Base-by-base conservation (phyloP, 352 stramenopile genomes). In the Phytophthora tubulina region DNA sequence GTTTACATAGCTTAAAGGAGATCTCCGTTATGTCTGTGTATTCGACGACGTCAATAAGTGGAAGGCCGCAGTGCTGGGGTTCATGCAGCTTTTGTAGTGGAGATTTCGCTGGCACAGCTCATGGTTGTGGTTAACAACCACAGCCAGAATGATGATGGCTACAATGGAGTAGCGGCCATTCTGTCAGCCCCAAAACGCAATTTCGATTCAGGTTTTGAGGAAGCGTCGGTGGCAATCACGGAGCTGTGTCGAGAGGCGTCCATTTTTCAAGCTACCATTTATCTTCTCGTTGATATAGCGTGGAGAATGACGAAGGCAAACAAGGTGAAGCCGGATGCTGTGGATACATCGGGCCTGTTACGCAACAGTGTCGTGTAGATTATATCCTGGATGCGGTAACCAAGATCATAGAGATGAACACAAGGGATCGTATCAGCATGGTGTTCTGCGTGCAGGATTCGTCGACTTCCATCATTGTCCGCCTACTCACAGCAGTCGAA, bases 221-320 rank as follows among this genome's bases (percentile, higher is more conserved):
- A 96, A 45, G 75, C 83, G 3, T 66, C 95, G n/a, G 46, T 83
- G 31, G 84, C 88, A n/a, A 87, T 95, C 67, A 94, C 88, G 15
- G 81, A 93, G 56, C 74, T 96, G n/a, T 95, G 84, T 35, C 78
- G 78, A 15, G 83, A 94, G 53, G 72, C 82, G 6, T 86, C 85
- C n/a, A 94, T 96, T 69, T 96, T 95, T 70, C 79, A 92, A 39
- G 78, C 86, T 15, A 92, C 88, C 5, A 87, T 93, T n/a, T 80
- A 88, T 54, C 83, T 85, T 4, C 84, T 95, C 41, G 84, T 92
- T 13, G 77, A 91, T 51, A 46, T 91, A 4, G 84, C 46, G 61
- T 90, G 46, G 64, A 77, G 46, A 75, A 67, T 35, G 44, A 54
- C 38, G 54, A 45, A 45, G 55, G 67, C 63, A 44, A 63, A 59